phyloP scores from a whole-genome alignment of 1,284 basidiomycete species.

The Fistulinella cinereoalba region DNA sequence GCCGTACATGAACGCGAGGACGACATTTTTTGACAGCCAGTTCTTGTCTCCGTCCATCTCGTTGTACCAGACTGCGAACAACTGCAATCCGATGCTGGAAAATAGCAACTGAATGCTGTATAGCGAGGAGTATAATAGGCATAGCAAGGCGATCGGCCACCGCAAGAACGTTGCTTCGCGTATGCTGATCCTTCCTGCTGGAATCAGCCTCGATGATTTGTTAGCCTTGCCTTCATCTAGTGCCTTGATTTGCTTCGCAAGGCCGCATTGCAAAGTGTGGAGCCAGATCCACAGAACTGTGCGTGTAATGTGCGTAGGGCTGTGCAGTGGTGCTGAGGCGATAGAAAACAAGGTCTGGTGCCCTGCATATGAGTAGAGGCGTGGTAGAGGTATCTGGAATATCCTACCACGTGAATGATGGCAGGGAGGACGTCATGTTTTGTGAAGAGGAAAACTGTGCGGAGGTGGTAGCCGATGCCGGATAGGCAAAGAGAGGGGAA shows the following conservation, averaged over 20 bases:
- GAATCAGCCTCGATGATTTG: slow-evolving; percentile 42
- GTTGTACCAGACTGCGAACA: slow-evolving; percentile 37
- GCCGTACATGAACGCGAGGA: slow-evolving; percentile 40
- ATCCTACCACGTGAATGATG: slow-evolving; percentile 39
- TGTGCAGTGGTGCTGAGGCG: slow-evolving; percentile 32
- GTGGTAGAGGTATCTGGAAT: no score
- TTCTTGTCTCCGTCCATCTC: slow-evolving; percentile 37
- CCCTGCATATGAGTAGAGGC: slow-evolving; percentile 2
- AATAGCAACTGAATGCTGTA: slow-evolving; percentile 32
- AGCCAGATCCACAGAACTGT: slow-evolving; percentile 42
- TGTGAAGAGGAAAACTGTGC: slow-evolving; percentile 42
- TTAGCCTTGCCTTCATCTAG: slow-evolving; percentile 42
- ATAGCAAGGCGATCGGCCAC: slow-evolving; percentile 38
- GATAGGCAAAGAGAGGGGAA: slow-evolving; percentile 6
- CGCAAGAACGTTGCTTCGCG: slow-evolving; percentile 34
- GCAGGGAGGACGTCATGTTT: slow-evolving; percentile 41
- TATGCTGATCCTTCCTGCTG: slow-evolving; percentile 36
- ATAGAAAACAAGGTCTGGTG: slow-evolving; percentile 37
- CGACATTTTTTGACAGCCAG: slow-evolving; percentile 37
- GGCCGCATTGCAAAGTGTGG: slow-evolving; percentile 41
- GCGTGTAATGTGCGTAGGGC: slow-evolving; percentile 22
- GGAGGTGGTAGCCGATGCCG: slow-evolving; percentile 22
- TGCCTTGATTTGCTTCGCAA: slow-evolving; percentile 43
- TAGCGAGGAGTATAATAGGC: slow-evolving; percentile 31
- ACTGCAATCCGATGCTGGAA: slow-evolving; percentile 33